These are phyloP conservation scores for Mrakia blollopis DNA, from an alignment of 768 basidiomycete species.

Conservation along the genomic window DNA sequence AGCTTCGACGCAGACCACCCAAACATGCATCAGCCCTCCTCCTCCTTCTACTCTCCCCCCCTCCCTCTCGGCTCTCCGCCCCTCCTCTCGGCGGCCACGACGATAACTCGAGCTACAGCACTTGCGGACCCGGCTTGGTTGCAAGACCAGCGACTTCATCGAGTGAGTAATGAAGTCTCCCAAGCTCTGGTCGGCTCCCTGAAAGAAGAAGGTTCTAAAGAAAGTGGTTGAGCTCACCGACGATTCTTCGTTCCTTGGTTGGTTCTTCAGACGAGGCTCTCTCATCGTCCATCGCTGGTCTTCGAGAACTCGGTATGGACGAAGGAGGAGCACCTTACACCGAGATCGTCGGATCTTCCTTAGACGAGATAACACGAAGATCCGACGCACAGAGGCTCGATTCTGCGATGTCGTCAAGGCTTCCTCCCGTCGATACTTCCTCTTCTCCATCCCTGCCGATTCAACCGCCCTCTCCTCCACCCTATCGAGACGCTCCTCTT, in stretches of 20 bases:
- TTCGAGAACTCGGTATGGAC: neutral
- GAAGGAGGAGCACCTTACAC: constrained; percentile 2
- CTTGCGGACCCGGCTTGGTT: neutral
- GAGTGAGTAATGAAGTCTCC: neutral
- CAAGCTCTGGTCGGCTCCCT: neutral
- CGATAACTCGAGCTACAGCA: neutral
- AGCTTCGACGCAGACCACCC: no score
- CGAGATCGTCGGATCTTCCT: neutral
- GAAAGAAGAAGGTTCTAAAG: no score
- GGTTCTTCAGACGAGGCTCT: neutral
- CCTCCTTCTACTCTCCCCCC: neutral
- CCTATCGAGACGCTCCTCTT: neutral
- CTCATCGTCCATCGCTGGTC: neutral
- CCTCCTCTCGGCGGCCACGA: neutral
- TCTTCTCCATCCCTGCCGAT: no score
- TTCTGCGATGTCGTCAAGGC: neutral
- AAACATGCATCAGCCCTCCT: neutral
- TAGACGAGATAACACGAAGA: neutral
- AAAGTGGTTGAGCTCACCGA: neutral
- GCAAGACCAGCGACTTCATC: neutral
- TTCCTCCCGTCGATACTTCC: neutral
- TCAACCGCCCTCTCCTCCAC: no score
- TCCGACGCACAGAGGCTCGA: neutral
- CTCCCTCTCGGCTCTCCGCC: neutral
- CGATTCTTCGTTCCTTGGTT: neutral